phyloP scores from a whole-genome alignment of 1,284 basidiomycete genomes.

The Puccinia triticina region DNA sequence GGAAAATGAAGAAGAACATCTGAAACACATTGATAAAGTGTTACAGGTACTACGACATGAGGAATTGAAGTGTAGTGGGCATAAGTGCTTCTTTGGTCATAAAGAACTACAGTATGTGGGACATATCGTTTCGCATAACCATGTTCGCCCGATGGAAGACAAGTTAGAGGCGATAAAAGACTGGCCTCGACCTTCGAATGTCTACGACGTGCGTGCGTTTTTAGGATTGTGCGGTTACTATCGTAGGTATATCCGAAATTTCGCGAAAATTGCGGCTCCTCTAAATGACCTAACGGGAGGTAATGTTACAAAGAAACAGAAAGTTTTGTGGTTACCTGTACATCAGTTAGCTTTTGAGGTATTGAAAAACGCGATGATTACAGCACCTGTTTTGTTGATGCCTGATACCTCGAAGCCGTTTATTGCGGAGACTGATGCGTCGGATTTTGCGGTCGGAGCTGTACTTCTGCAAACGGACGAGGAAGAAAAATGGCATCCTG shows the following conservation, averaged over 20 bases:
- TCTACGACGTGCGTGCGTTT: neutral
- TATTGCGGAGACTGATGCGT: no score
- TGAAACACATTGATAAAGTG: no score
- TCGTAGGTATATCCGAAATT: neutral
- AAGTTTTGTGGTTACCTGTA: neutral
- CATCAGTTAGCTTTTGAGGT: neutral
- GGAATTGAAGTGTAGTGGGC: no score
- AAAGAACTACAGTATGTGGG: no score
- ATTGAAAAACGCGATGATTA: neutral
- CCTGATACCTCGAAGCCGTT: neutral
- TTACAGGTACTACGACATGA: no score
- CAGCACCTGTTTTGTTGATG: neutral
- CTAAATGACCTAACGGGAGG: slow-evolving; percentile 2
- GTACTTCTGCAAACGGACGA: neutral
- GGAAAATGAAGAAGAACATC: no score
- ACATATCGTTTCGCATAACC: no score
- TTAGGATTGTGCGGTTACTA: neutral
- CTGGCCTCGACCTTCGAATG: no score
- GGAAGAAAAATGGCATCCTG: neutral
- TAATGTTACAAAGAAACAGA: neutral
- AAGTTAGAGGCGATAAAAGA: no score
- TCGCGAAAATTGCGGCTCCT: neutral
- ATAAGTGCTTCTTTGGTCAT: no score
- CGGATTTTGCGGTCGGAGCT: slow-evolving; percentile 2
- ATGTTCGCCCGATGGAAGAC: no score